Evolutionary conservation across 2,329 filamentous ascomycete genomes (phyloP), one percentile per base, ranked within the genome.

Genomic region (Fusarium palustre): DNA sequence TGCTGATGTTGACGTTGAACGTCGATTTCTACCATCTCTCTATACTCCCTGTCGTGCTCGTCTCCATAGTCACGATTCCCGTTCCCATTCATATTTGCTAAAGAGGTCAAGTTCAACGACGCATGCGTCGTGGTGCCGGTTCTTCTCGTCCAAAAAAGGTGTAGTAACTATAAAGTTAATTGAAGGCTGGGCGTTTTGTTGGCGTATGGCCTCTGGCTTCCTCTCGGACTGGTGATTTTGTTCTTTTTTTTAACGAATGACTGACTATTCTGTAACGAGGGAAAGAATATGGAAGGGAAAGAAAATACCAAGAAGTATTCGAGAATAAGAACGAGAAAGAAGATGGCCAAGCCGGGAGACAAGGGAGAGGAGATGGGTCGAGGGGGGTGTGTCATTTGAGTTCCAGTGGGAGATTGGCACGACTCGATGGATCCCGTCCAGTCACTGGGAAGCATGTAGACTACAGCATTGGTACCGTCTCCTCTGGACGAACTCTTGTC

Each of bases 21-120:
- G 43, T 79, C 78, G 45, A 79, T 78, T 47, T 80, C 78, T 57
- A 78, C 69, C 76, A 78, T 78, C 60, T 79, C 78, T 45, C 76
- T 73, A 57, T 76, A 74, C 65, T 78, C 76, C 25, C 69, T 69
- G 2, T 72, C 69, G 43, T 59, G 59, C 22, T 70, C 62, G 55
- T 49, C 66, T 46, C 68, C 65, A 66, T 68, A 60, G 50, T 71
- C 72, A 49, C 54, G 64, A 61, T 74, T 72, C 50, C 73, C 74
- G 60, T 74, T 72, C 47, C 73, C 74, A 61, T 76, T 78, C 76
- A 77, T 78, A 31, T 55, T 68, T 59, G 55, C 18, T n/a, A 18
- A 18, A 9, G 33, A 34, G 28, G 28, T 16, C 6, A 9, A 30
- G 43, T 11, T 46, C 25, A 46, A 46, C 43, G 25, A 64, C 69